Evolutionary conservation across 257 asterid species (phyloP), one percentile per base, ranked within the genome.

Genomic region (Gynochthodes officinalis): DNA sequence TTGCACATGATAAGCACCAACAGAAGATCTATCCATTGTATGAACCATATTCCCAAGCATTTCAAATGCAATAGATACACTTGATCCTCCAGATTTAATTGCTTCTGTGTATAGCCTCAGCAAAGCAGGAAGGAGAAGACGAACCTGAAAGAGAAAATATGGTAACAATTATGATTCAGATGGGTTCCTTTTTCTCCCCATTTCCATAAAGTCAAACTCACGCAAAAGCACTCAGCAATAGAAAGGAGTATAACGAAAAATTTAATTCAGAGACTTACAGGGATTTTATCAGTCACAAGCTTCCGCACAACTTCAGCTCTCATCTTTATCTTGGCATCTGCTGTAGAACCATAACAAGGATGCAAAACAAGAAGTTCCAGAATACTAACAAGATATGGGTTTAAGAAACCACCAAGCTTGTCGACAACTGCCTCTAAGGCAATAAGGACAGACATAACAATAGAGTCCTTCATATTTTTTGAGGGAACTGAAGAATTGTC

Each of bases 321-420:
- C 79, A 67, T 39, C 84, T 85, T 88, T 81, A 90, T 57, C 86
- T 86, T 92, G 28, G 23, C 81, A 71, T 83, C 91, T 9, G 84
- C 75, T 25, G 82, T 53, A 50, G 93, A 82, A 40, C 82, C 77
- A n/a, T 85, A 89, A 75, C 82, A 63, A 2, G 98, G 96, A 78
- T 84, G 85, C 84, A 91, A 77, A 44, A 92, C 81, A 62, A 95
- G 75, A 52, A 95, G 84, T 73, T 84, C 79, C 74, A 95, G 80
- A 72, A 95, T 85, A 73, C 84, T 84, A 63, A 82, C 85, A 58
- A 94, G 84, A 79, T 88, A 87, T 46, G 97, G 98, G 79, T 79
- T 95, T 69, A 92, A 72, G 73, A 88, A 95, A 55, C 93, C 90
- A 67, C 97, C 95, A 81, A 95, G 97, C 76, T 88, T 88, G 77